A percentile compares a stretch with the other conserved stretches of the same genome.
phyloP scores from a whole-genome alignment of 75 land plant species.

The Ceratopteris richardii region DNA sequence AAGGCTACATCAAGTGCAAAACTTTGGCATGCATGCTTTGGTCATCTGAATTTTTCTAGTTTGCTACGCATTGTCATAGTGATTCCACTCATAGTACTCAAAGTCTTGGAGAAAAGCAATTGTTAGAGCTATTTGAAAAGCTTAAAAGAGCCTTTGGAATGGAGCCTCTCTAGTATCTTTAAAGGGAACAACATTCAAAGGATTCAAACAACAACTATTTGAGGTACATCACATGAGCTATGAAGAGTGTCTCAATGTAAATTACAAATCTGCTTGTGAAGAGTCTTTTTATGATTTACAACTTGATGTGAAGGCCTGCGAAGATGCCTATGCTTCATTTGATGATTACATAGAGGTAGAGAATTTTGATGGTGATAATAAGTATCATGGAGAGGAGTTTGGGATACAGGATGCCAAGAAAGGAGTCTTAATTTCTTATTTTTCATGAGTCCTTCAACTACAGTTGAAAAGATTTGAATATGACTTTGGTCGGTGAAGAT shows the following conservation, averaged over 20 bases:
- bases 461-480: conserved; percentile 91
- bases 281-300: conserved; percentile 67
- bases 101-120: no score
- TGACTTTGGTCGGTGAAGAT: conserved; percentile 60
- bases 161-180: no score
- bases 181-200: conserved; percentile 55
- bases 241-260: conserved; percentile 62
- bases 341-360: conserved; percentile 67
- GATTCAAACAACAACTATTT: conserved; percentile 47
- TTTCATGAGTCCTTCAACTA: conserved; percentile 86
- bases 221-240: conserved; percentile 63
- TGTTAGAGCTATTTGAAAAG: no score
- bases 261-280: conserved; percentile 47
- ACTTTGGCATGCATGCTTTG: no score
- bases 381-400: conserved; percentile 62
- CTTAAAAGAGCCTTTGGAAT: no score
- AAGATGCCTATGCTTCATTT: conserved; percentile 65
- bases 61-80: no score
- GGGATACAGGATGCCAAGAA: conserved; percentile 90
- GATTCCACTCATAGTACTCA: no score
- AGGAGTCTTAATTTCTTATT: conserved; percentile 77
- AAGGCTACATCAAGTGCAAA: no score
- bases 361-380: conserved; percentile 63
- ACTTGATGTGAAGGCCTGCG: conserved; percentile 62
- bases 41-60: no score